phyloP scores from a whole-genome alignment of 2,329 filamentous ascomycete species.

The Saccharata proteae region DNA sequence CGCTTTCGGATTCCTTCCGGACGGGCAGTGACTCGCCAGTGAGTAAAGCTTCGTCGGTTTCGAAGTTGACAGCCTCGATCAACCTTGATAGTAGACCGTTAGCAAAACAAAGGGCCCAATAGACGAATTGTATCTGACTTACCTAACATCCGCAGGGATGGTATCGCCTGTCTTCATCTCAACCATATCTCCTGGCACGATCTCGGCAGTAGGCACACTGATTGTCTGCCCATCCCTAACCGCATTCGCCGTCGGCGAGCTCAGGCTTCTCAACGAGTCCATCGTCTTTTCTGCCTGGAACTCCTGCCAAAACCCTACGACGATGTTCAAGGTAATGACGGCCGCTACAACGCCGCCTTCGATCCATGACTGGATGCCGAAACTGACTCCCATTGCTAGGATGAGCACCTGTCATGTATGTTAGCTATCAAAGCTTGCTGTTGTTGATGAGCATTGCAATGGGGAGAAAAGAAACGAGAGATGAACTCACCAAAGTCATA shows the following conservation, averaged over 20 bases:
- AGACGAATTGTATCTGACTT: too few relatives aligned
- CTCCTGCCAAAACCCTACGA: conserved; percentile 35
- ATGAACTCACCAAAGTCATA: conserved; percentile 64
- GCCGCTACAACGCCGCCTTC: conserved; percentile 36
- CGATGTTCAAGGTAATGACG: conserved; percentile 34
- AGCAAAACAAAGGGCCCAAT: background rate
- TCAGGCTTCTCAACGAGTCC: conserved; percentile 35
- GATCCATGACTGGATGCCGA: conserved; percentile 35
- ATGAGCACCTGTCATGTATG: conserved; percentile 25
- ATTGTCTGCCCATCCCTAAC: conserved; percentile 43
- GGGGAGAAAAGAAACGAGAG: too few relatives aligned
- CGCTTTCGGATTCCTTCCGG: conserved; percentile 46
- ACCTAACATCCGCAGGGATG: conserved; percentile 55
- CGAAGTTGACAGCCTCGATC: conserved; percentile 58
- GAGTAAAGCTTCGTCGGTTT: conserved; percentile 59
- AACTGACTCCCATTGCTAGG: conserved; percentile 36
- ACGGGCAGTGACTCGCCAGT: conserved; percentile 61
- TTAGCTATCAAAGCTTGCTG: conserved; percentile 8
- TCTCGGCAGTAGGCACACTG: conserved; percentile 42
- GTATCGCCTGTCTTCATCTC: conserved; percentile 53
- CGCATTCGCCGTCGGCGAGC: conserved; percentile 32
- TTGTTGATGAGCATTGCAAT: background rate
- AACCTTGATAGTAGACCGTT: conserved; percentile 18
- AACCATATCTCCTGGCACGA: conserved; percentile 57
- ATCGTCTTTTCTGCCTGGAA: conserved; percentile 38